A percentile compares a stretch with the other conserved stretches of the same genome.
Evolutionary conservation across 1,284 basidiomycete species (phyloP).

Genomic region (Ustilago crameri): DNA sequence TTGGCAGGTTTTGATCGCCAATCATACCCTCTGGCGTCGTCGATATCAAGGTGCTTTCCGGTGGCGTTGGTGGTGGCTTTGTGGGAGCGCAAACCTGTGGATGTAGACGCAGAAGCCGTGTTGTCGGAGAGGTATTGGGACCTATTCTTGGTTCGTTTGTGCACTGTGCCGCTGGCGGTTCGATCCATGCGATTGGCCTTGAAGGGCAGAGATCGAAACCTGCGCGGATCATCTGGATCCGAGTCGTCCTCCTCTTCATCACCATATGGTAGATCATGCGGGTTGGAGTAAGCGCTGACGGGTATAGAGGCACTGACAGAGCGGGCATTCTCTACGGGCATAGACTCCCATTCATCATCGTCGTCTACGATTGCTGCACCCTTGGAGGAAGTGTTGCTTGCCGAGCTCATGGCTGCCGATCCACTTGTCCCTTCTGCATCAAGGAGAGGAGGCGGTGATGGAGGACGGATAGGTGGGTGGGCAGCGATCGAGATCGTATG

Average conservation of each 20-base stretch:
- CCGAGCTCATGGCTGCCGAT: constrained; percentile 36
- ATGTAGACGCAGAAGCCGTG: constrained; percentile 2
- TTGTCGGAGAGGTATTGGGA: constrained; percentile 26
- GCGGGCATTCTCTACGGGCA: constrained; percentile 39
- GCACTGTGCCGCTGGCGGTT: constrained; percentile 16
- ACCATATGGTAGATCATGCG: constrained; percentile 34
- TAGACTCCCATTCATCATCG: constrained; percentile 63
- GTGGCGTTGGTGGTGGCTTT: constrained; percentile 55
- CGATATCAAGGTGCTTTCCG: constrained; percentile 61
- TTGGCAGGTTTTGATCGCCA: constrained; percentile 62
- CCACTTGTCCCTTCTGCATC: neutral
- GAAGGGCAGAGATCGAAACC: constrained; percentile 39
- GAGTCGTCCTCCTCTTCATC: constrained; percentile 48
- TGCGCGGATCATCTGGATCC: constrained; percentile 45
- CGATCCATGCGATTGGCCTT: constrained; percentile 13
- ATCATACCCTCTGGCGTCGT: constrained; percentile 65
- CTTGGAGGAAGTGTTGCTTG: constrained; percentile 4
- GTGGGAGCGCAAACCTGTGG: constrained; percentile 11
- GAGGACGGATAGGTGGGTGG: neutral
- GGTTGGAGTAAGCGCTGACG: constrained; percentile 32
- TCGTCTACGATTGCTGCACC: constrained; percentile 18
- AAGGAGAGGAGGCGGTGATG: constrained; percentile 6
- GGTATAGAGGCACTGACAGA: constrained; percentile 11
- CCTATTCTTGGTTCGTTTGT: constrained; percentile 23
- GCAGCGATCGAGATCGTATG: neutral